phyloP scores from a whole-genome alignment of 495 filamentous ascomycete genomes.

The Hamigera avellanea region DNA sequence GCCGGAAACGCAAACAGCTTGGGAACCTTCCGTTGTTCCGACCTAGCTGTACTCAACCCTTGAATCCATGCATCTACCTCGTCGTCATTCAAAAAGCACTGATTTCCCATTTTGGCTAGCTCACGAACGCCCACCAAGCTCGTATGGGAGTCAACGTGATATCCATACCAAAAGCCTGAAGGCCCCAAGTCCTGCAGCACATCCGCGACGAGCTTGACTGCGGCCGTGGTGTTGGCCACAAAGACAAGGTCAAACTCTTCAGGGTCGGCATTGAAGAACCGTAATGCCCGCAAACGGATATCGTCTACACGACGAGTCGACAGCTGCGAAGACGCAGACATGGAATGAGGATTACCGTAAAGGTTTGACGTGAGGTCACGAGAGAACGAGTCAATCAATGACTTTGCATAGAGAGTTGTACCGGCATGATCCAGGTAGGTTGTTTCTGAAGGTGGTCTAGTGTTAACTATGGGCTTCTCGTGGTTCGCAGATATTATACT shows the following conservation, averaged over 20 bases:
- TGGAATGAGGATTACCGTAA: constrained; percentile 87
- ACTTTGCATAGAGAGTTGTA: constrained; percentile 71
- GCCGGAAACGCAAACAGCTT: constrained; percentile 74
- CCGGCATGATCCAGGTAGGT: constrained; percentile 92
- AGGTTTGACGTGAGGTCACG: constrained; percentile 64
- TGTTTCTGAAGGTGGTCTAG: constrained; percentile 37
- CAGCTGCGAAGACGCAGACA: constrained; percentile 66
- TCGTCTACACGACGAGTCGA: constrained; percentile 67
- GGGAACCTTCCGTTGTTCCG: constrained; percentile 11
- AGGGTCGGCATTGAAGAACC: constrained; percentile 77
- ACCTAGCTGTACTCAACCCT: constrained; percentile 10
- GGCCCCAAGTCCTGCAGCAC: constrained; percentile 48
- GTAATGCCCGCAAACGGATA: constrained; percentile 56
- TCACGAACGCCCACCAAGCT: constrained; percentile 79
- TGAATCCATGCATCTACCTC: constrained; percentile 62
- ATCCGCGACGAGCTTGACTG: constrained; percentile 76
- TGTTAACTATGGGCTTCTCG: not conserved
- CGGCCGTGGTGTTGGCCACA: constrained; percentile 85
- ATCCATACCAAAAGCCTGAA: constrained; percentile 67
- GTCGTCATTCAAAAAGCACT: constrained; percentile 53
- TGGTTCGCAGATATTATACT: not conserved
- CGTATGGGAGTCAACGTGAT: constrained; percentile 79
- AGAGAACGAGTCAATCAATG: constrained; percentile 67
- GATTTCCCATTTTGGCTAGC: constrained; percentile 43
- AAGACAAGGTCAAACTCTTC: constrained; percentile 81